Conservation (phyloP, 345 rosid species). For the Populus pruinosa region DNA sequence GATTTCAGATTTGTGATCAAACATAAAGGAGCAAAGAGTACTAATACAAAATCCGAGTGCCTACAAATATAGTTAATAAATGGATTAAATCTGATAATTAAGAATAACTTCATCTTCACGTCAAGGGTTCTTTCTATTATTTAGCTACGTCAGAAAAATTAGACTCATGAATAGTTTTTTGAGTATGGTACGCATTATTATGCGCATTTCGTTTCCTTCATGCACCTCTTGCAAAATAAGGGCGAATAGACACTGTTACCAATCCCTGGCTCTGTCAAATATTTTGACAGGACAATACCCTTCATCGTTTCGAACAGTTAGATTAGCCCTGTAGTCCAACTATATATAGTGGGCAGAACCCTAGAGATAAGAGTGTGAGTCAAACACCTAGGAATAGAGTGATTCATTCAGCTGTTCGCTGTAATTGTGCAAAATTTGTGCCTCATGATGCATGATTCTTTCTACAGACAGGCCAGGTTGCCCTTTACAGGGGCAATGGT, state of each 20-base stretch:
- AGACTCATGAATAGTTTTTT: not conserved
- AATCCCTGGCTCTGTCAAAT: not conserved
- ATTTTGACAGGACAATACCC: not conserved
- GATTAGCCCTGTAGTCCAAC: not conserved
- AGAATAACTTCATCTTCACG: slow-evolving; percentile 2
- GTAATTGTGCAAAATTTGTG: not conserved
- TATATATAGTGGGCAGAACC: not conserved
- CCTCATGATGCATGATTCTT: not conserved
- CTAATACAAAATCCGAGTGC: not conserved
- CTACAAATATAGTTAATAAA: not conserved
- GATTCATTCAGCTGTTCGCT: not conserved
- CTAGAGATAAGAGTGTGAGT: not conserved
- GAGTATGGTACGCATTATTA: no score
- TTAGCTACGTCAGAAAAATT: not conserved
- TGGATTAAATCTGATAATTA: not conserved
- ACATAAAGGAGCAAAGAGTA: not conserved
- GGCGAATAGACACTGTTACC: not conserved
- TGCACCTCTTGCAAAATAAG: no score
- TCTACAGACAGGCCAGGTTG: no score
- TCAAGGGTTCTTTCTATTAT: not conserved
- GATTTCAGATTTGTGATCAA: not conserved
- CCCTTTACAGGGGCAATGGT: not conserved
- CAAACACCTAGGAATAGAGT: not conserved
- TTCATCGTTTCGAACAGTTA: not conserved
- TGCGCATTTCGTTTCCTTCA: no score